Evolutionary conservation across 768 basidiomycete genomes (phyloP).

Genomic region (Mycena amicta): DNA sequence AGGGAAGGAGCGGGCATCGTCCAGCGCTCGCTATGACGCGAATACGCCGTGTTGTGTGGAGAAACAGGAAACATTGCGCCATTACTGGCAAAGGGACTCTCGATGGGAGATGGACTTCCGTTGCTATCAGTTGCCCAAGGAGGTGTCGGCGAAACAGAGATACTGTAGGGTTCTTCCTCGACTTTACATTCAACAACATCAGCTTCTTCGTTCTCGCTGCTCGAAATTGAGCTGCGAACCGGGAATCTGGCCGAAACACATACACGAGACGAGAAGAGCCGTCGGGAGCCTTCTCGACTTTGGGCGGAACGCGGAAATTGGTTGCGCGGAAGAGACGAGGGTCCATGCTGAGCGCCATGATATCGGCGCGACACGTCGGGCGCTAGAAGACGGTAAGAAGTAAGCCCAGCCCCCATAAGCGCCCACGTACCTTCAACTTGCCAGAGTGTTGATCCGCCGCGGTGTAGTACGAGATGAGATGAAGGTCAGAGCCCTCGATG

Average conservation of each 20-base stretch:
- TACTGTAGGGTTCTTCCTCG: conserved; percentile 47
- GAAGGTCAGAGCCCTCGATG: conserved; percentile 77
- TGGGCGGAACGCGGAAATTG: conserved; percentile 83
- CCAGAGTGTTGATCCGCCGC: conserved; percentile 76
- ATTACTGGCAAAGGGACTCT: conserved; percentile 36
- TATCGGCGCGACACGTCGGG: conserved; percentile 70
- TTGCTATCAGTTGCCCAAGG: conserved; percentile 25
- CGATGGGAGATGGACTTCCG: conserved; percentile 37
- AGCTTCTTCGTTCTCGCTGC: conserved; percentile 47
- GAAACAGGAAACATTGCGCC: conserved; percentile 33
- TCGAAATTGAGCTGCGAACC: conserved; percentile 14
- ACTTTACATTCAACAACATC: conserved; percentile 50
- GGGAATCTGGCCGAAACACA: conserved; percentile 29
- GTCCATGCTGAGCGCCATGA: conserved; percentile 73
- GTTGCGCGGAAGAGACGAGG: conserved; percentile 77
- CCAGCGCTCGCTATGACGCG: conserved; percentile 16
- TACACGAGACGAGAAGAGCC: conserved; percentile 68
- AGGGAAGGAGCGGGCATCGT: conserved; percentile 11
- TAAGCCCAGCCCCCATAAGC: not conserved
- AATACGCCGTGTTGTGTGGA: conserved; percentile 13
- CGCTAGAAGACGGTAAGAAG: conserved; percentile 38
- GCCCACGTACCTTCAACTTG: conserved; percentile 50
- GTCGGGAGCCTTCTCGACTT: conserved; percentile 73
- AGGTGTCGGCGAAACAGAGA: conserved; percentile 38
- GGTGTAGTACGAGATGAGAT: conserved; percentile 84